Evolutionary conservation across 805 yeast genomes (phyloP).

Genomic region (Candida qinlingensis): DNA sequence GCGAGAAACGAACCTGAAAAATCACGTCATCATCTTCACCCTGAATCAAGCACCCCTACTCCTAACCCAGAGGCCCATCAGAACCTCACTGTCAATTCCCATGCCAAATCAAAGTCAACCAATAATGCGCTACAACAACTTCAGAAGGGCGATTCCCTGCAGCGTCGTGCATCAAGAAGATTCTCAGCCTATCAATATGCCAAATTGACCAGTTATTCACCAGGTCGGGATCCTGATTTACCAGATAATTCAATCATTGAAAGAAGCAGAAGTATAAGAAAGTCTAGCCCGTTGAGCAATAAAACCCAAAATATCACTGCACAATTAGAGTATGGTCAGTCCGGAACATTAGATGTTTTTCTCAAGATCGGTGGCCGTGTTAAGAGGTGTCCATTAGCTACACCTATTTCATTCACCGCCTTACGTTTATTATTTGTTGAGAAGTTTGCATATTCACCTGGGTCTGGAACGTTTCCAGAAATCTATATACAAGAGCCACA

Average conservation of each 20-base stretch:
- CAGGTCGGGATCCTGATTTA: conserved; percentile 25
- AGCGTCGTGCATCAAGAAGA: conserved; percentile 88
- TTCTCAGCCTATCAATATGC: conserved; percentile 93
- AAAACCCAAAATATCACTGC: background rate
- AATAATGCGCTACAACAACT: conserved; percentile 68
- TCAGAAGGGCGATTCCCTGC: conserved; percentile 78
- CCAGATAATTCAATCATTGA: conserved; percentile 21
- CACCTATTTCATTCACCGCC: conserved; percentile 34
- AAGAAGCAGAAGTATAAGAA: conserved; percentile 11
- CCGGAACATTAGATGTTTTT: conserved; percentile 25
- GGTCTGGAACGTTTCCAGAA: conserved; percentile 66
- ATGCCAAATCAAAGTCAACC: conserved; percentile 7
- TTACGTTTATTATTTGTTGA: conserved; percentile 75
- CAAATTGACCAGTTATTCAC: conserved; percentile 50
- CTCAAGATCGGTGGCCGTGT: conserved; percentile 48
- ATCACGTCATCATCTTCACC: background rate
- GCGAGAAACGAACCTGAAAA: background rate
- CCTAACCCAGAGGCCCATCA: background rate
- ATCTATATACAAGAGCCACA: conserved; percentile 63
- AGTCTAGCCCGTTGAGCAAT: conserved; percentile 10
- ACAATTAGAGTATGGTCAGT: background rate
- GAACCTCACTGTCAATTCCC: conserved; percentile 3
- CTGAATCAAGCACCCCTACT: background rate
- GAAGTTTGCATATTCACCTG: conserved; percentile 80
- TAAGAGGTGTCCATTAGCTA: conserved; percentile 39